Base-by-base conservation (phyloP, 169 alveolate genomes). In the Plasmodium adleri region DNA sequence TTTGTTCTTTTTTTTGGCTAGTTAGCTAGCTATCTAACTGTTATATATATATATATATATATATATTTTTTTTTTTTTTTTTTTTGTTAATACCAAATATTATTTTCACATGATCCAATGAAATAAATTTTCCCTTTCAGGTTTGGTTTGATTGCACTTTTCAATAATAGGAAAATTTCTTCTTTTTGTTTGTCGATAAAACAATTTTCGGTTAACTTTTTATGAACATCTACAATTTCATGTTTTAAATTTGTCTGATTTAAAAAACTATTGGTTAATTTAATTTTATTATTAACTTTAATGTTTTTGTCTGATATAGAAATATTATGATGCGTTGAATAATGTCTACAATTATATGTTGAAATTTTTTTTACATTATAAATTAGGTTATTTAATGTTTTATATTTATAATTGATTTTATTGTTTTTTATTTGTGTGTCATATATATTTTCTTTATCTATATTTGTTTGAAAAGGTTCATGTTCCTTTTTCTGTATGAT, bases 111-210 rank as follows among this genome's bases (percentile, higher is more conserved):
- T 12, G 89, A 78, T 15, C 89, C 89, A 59, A 78, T 43, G 47
- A 78, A 78, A 45, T 78, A 78, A 52, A 78, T 78, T 78, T 78
- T 78, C 15, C 89, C 89, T 60, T 78, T 78, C 89, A 78, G 58
- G 28, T 78, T 78, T 45, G 89, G 89, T 52, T 26, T 64, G 13
- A 78, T 78, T 64, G 89, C 89, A 52, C 76, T 78, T 64, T 52
- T 78, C 52, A 78, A 15, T 43, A 78, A 70, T 49, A 64, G 64
- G 67, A 64, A 78, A 49, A 78, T 78, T 78, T 78, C 89, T n/a
- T 78, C 89, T 66, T 78, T 78, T 52, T 70, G 64, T 58, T 78
- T 63, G 49, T 78, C 78, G 45, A 78, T 78, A 58, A 78, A 78
- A 58, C 72, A 78, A 78, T 78, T 70, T 45, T 67, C 78, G n/a